These are phyloP conservation scores for Dryas octopetala DNA, from an alignment of 306 rosid species.

Conservation along the genomic window DNA sequence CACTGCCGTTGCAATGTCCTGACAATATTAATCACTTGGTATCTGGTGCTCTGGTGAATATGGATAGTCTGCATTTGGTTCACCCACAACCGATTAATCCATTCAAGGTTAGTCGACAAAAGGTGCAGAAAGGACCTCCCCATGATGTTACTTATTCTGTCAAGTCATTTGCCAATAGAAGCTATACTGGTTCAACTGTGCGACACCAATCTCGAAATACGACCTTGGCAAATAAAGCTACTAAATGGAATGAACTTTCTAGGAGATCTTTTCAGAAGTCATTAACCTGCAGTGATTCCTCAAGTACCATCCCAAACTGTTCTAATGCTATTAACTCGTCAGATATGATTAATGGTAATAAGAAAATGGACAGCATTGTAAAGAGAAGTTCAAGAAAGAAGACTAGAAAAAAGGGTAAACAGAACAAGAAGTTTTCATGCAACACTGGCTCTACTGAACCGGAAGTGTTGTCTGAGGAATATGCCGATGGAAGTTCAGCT, in stretches of 20 bases:
- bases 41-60: conserved; percentile 38
- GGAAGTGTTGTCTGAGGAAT: conserved; percentile 48
- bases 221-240: conserved; percentile 44
- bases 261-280: conserved; percentile 40
- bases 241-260: conserved; percentile 52
- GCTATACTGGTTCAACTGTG: conserved; percentile 39
- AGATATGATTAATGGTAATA: conserved; percentile 21
- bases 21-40: conserved; percentile 30
- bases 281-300: conserved; percentile 29
- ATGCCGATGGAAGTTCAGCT: conserved; percentile 37
- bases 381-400: conserved; percentile 55
- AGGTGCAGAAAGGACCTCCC: conserved; percentile 35
- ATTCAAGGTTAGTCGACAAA: conserved; percentile 41
- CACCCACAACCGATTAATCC: conserved; percentile 49
- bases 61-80: conserved; percentile 60
- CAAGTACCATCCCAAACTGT: conserved; percentile 37
- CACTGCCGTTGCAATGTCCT: conserved; percentile 43
- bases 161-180: conserved; percentile 41
- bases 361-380: conserved; percentile 38
- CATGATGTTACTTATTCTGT: conserved; percentile 41
- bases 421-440: conserved; percentile 48
- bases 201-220: conserved; percentile 55
- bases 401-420: conserved; percentile 51
- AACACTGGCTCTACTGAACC: conserved; percentile 42
- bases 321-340: conserved; percentile 37